Evolutionary conservation across 1,284 basidiomycete genomes (phyloP), one percentile per base, ranked within the genome.

Genomic region (Heterobasidion annosum): DNA sequence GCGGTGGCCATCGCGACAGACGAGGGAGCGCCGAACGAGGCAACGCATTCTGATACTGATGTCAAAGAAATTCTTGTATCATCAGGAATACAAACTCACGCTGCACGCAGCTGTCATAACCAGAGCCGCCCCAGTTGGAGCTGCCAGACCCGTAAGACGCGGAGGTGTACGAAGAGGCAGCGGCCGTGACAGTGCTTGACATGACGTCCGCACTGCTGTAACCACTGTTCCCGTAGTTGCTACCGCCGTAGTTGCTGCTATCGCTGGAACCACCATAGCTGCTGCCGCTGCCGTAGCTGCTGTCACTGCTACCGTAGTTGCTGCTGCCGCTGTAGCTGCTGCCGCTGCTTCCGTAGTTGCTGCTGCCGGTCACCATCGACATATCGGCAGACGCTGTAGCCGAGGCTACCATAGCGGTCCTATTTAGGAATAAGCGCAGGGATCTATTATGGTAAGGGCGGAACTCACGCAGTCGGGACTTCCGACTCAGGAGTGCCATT

Each of bases 71-170:
- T 37, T 2, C 53, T 44, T 16, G 4, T 34, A 48, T 19, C 34
- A 35, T 19, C n/a, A n/a, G 6, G 47, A 45, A 49, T 54, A 48
- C 49, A 16, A 34, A 76, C 83, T 68, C 62, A 87, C 85, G 79
- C 61, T 83, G 77, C 50, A 88, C 85, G 65, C 86, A 89, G 69
- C 75, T 74, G 61, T 84, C 71, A 72, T 87, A 88, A 51, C 72
- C 73, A 34, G 73, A 73, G 59, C 72, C 73, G 51, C 74, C 74
- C 81, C 81, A 85, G 69, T 72, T 79, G 53, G 70, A 71, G 62
- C 68, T 75, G 55, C 85, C 85, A 25, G 85, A 87, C n/a, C 85
- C 85, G 64, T 88, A 86, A 4, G 73, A 67, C 25, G 56, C 56
- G 49, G 58, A 58, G 32, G 59, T 34, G 45, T 57, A 52, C 43